phyloP scores from a whole-genome alignment of 2,329 filamentous ascomycete genomes.

The Fusarium nodosum region DNA sequence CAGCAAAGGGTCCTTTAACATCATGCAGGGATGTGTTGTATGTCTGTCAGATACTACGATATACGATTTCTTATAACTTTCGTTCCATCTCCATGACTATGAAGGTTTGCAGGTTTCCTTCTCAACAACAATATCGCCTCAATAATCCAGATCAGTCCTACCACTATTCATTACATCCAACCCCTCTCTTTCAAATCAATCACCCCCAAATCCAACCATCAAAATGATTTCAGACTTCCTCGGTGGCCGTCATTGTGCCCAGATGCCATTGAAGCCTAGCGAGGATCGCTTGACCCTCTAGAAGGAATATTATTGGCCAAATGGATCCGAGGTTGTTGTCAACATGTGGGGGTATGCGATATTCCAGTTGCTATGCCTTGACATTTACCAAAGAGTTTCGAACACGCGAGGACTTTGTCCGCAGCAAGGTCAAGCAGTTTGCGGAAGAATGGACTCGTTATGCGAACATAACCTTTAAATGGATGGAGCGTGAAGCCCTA shows the following conservation, averaged over 20 bases:
- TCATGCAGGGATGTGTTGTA: neutral
- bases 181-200: neutral
- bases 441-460: neutral
- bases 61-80: neutral
- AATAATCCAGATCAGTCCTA: neutral
- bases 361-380: rapidly evolving
- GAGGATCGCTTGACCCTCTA: neutral
- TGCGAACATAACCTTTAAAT: neutral
- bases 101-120: neutral
- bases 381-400: neutral
- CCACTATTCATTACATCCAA: neutral
- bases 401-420: neutral
- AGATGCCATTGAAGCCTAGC: neutral
- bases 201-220: neutral
- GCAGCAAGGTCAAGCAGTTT: slow-evolving; percentile 7
- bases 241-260: neutral
- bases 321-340: neutral
- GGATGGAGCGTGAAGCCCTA: slow-evolving; percentile 1
- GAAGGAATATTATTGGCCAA: neutral
- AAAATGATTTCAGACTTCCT: slow-evolving; percentile 2
- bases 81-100: neutral
- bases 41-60: neutral
- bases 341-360: slow-evolving; percentile 1
- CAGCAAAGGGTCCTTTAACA: neutral
- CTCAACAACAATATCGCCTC: too few species aligned